Percentiles rank a stretch among this genome's conserved stretches.
phyloP scores from a whole-genome alignment of 352 stramenopile species.

The Phytophthora hibernalis region DNA sequence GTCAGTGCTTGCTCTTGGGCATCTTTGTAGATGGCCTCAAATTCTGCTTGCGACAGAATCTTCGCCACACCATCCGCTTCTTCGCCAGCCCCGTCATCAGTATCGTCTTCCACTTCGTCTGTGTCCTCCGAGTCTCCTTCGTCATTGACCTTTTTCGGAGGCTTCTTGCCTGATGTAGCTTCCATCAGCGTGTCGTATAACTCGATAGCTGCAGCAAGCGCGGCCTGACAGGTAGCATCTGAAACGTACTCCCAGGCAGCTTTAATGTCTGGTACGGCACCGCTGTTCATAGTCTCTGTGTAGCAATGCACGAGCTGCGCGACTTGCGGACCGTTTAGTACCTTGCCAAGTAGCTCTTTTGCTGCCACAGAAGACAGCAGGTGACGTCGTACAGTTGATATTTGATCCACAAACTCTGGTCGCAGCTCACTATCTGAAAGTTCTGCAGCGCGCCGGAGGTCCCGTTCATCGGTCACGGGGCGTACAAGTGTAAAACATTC shows the following conservation, averaged over 20 bases:
- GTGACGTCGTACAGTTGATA: slow-evolving; percentile 57
- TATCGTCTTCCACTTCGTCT: slow-evolving; percentile 35
- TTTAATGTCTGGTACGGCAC: slow-evolving; percentile 82
- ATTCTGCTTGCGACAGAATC: slow-evolving; percentile 73
- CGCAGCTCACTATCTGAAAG: slow-evolving; percentile 63
- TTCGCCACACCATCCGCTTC: slow-evolving; percentile 17
- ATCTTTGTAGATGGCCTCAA: slow-evolving; percentile 77
- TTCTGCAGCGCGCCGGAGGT: slow-evolving; percentile 65
- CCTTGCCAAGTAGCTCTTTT: slow-evolving; percentile 76
- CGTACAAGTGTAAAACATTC: slow-evolving; percentile 84
- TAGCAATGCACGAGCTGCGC: slow-evolving; percentile 73
- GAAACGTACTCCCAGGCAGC: slow-evolving; percentile 86
- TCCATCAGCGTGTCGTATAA: slow-evolving; percentile 67
- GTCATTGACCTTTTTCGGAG: slow-evolving; percentile 22
- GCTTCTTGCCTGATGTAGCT: slow-evolving; percentile 33
- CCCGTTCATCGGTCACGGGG: slow-evolving; percentile 70
- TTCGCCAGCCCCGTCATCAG: slow-evolving; percentile 21
- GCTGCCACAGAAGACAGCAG: slow-evolving; percentile 59
- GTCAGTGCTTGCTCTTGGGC: slow-evolving; percentile 73
- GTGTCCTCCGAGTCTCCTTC: slow-evolving; percentile 32
- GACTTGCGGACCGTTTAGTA: slow-evolving; percentile 68
- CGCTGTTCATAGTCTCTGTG: slow-evolving; percentile 81
- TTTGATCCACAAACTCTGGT: slow-evolving; percentile 82
- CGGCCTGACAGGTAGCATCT: slow-evolving; percentile 76
- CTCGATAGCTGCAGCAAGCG: slow-evolving; percentile 57